Conservation (phyloP, 257 asterid genomes). For the Hygrophila difformis region DNA sequence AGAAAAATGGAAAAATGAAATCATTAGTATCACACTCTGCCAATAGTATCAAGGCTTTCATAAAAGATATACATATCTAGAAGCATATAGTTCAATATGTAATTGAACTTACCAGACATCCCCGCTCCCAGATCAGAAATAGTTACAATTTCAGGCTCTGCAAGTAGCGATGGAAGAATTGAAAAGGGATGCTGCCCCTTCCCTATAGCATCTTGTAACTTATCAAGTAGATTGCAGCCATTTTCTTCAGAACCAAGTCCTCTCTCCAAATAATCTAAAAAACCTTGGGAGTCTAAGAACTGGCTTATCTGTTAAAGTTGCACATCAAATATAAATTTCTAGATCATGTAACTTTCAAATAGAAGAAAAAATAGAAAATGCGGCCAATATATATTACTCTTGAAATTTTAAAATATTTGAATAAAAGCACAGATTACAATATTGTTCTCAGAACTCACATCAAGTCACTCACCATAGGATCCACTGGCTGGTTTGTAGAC, state of each 20-base stretch:
- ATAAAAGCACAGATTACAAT: too few species aligned
- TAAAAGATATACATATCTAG: too few species aligned
- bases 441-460: conserved; percentile 1
- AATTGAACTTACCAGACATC: conserved; percentile 37
- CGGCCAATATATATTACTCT: background rate
- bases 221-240: conserved; percentile 77
- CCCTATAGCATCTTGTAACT: conserved; percentile 90
- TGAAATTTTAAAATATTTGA: background rate
- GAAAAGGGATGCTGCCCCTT: conserved; percentile 82
- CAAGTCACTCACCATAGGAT: conserved; percentile 64
- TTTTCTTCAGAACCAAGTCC: conserved; percentile 77
- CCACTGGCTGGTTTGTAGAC: conserved; percentile 84
- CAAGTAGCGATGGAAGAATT: conserved; percentile 40
- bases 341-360: too few species aligned
- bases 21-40: conserved; percentile 15
- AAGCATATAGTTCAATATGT: background rate
- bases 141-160: conserved; percentile 62
- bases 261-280: conserved; percentile 90
- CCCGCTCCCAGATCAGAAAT: conserved; percentile 51
- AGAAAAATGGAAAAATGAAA: conserved; percentile 1
- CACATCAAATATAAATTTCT: conserved; percentile 17
- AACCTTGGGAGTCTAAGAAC: conserved; percentile 87
- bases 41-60: too few species aligned
- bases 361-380: background rate
- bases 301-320: conserved; percentile 65